A percentile compares a stretch with the other conserved stretches of the same genome.
Evolutionary conservation across 805 yeast species (phyloP).

Genomic region (Teunomyces kruisii): DNA sequence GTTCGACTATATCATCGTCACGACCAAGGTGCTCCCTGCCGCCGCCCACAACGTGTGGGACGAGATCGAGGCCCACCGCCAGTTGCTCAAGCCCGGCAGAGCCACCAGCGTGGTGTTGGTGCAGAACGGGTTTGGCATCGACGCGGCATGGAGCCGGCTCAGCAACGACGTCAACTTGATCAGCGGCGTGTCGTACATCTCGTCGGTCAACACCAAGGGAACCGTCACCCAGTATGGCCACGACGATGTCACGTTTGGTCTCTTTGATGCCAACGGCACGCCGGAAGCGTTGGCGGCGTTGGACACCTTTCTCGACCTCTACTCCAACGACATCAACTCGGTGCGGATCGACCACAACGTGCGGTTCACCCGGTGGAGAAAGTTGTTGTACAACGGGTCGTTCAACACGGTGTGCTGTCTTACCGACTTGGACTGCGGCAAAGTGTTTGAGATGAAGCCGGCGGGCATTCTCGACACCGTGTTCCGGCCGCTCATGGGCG

Average conservation of each 20-base stretch:
- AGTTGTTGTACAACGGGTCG: constrained; percentile 68
- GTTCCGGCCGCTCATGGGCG: constrained; percentile 20
- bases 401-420: constrained; percentile 63
- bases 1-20: constrained; percentile 32
- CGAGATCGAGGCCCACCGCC: constrained; percentile 13
- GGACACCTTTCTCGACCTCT: constrained; percentile 40
- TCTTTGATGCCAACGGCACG: constrained; percentile 23
- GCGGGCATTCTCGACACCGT: constrained; percentile 9
- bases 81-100: constrained; percentile 11
- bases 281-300: constrained; percentile 27
- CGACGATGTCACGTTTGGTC: constrained; percentile 27
- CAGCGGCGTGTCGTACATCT: constrained; percentile 35
- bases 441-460: constrained; percentile 35
- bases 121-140: constrained; percentile 28
- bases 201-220: constrained; percentile 28
- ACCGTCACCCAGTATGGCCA: constrained; percentile 25
- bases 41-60: constrained; percentile 23
- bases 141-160: constrained; percentile 21
- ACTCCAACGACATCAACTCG: constrained; percentile 43
- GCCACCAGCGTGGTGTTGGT: constrained; percentile 20
- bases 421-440: constrained; percentile 59
- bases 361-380: constrained; percentile 58
- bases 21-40: constrained; percentile 35
- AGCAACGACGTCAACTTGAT: constrained; percentile 17
- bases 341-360: constrained; percentile 44